A percentile compares a stretch with the other conserved stretches of the same genome.
Conservation (phyloP, 75 land plant genomes). For the Cunninghamia lanceolata region DNA sequence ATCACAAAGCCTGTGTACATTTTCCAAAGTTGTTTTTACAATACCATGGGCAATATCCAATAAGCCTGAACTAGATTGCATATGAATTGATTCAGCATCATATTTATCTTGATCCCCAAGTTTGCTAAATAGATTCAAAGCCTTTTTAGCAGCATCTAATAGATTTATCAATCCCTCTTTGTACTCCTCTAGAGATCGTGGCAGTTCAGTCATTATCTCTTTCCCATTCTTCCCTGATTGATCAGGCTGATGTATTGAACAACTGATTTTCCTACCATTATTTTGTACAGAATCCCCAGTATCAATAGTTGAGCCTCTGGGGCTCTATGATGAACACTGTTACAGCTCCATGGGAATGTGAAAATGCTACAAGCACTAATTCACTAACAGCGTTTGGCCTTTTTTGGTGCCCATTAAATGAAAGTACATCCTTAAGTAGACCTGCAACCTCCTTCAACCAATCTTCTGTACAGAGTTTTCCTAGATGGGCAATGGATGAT, state of each 20-base stretch:
- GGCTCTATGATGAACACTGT: neutral
- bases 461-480: too few relatives aligned
- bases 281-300: neutral
- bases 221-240: neutral
- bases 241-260: neutral
- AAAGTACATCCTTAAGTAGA: constrained; percentile 78
- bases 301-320: neutral
- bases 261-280: neutral
- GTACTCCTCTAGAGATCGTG: constrained; percentile 12
- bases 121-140: constrained; percentile 18
- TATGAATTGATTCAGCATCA: neutral
- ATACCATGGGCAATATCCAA: neutral
- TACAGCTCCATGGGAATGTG: neutral
- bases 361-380: constrained; percentile 63
- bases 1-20: constrained; percentile 1
- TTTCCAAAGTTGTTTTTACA: constrained; percentile 5
- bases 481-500: too few relatives aligned
- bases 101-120: neutral
- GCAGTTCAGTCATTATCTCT: neutral
- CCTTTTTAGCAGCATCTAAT: constrained; percentile 32
- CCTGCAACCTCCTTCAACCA: too few relatives aligned
- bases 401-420: constrained; percentile 26
- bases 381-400: constrained; percentile 44
- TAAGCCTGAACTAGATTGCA: constrained; percentile 1
- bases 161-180: constrained; percentile 20